Percentiles rank a stretch among this genome's conserved stretches.
These are phyloP conservation scores for Clarireedia hainanense DNA, from an alignment of 2,329 filamentous ascomycete genomes.

Conservation along the genomic window DNA sequence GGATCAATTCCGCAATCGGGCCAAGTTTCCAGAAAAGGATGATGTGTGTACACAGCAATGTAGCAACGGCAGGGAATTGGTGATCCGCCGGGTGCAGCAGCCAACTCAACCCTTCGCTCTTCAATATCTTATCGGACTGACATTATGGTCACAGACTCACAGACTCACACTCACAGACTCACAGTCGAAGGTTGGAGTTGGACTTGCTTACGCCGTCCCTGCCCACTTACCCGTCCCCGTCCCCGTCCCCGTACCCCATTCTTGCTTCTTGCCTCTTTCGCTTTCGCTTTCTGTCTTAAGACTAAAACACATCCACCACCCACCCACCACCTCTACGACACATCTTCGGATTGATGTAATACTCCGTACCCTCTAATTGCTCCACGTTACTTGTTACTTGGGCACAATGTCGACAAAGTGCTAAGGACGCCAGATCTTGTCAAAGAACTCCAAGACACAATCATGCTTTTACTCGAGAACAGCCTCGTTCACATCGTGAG, in stretches of 20 bases:
- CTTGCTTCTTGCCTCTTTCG: not conserved
- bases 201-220: not conserved
- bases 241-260: not conserved
- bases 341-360: not conserved
- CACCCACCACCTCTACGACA: not conserved
- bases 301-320: not conserved
- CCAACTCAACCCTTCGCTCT: no score
- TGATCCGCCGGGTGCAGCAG: no score
- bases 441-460: constrained; percentile 7
- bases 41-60: no score
- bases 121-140: not conserved
- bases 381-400: not conserved
- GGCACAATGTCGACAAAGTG: not conserved
- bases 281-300: not conserved
- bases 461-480: not conserved
- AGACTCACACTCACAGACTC: not conserved
- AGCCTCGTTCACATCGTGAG: not conserved
- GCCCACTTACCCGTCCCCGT: not conserved
- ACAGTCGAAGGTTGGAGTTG: no score
- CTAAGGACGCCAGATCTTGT: not conserved
- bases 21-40: no score
- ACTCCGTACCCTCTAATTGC: not conserved
- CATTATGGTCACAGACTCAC: not conserved
- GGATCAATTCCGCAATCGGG: no score
- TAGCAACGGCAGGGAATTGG: no score